Conservation (phyloP, 2,329 filamentous ascomycete species). For the Fusarium nurragi region DNA sequence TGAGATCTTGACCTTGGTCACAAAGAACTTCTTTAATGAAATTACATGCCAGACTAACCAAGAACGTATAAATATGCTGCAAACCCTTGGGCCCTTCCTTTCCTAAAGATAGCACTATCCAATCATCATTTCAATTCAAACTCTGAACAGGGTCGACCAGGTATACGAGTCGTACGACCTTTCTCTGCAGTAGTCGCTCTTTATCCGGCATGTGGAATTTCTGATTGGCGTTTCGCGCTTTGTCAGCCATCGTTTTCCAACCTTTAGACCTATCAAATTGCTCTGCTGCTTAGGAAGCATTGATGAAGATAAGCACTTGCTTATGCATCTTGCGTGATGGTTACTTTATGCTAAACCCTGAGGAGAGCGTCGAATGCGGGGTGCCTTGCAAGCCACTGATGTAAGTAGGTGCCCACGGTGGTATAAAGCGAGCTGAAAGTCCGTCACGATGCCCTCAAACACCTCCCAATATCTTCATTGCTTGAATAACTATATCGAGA, state of each 20-base stretch:
- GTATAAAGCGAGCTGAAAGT: neutral
- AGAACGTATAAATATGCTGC: too few relatives aligned
- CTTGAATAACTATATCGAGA: accelerated
- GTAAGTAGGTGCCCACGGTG: too few relatives aligned
- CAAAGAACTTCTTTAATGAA: too few relatives aligned
- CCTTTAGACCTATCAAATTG: accelerated
- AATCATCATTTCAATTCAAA: too few relatives aligned
- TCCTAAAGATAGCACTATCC: too few relatives aligned
- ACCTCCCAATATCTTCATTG: accelerated
- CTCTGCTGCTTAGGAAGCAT: neutral
- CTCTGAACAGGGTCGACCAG: too few relatives aligned
- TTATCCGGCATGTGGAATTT: neutral
- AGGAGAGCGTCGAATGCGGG: neutral
- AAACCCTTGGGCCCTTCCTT: too few relatives aligned
- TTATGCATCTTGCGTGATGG: slow-evolving; percentile 7
- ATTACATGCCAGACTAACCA: too few relatives aligned
- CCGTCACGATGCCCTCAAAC: accelerated
- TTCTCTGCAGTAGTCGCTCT: neutral
- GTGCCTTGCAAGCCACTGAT: neutral
- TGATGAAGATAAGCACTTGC: slow-evolving; percentile 7
- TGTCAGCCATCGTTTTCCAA: neutral
- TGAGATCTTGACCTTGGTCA: too few relatives aligned
- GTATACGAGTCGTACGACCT: too few relatives aligned
- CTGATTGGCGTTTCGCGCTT: neutral
- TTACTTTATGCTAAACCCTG: neutral